Evolutionary conservation across 2,329 filamentous ascomycete genomes (phyloP).

Genomic region (Epichloe gansuensis): DNA sequence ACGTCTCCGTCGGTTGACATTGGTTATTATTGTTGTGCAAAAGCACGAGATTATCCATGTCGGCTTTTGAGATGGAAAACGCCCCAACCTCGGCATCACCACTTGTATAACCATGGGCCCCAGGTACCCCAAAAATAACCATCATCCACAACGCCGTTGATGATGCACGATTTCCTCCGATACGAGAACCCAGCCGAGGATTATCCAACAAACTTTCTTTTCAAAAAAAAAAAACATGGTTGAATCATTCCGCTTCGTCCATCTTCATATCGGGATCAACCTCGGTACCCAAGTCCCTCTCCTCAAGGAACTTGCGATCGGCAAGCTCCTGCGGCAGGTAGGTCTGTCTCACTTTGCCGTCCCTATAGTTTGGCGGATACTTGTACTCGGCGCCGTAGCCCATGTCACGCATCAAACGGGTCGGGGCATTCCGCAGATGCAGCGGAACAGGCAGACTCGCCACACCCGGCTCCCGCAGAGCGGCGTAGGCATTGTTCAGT

Average conservation of each 20-base stretch:
- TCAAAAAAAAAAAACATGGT: not conserved
- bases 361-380: conserved; percentile 82
- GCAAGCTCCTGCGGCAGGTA: conserved; percentile 73
- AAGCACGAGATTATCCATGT: no score
- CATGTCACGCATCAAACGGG: conserved; percentile 82
- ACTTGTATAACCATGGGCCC: no score
- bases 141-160: no score
- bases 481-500: conserved; percentile 66
- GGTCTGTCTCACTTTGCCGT: conserved; percentile 73
- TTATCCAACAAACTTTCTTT: not conserved
- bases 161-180: no score
- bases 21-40: no score
- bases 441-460: conserved; percentile 72
- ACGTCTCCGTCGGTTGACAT: no score
- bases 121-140: no score
- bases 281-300: conserved; percentile 64
- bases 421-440: conserved; percentile 86
- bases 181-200: no score
- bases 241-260: conserved; percentile 11
- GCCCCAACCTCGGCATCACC: no score
- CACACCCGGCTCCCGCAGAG: conserved; percentile 71
- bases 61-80: no score
- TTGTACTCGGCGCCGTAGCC: conserved; percentile 90
- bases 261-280: conserved; percentile 57
- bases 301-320: conserved; percentile 65